Evolutionary conservation across 148 eudicot species (phyloP).

Genomic region (Arbutus unedo): DNA sequence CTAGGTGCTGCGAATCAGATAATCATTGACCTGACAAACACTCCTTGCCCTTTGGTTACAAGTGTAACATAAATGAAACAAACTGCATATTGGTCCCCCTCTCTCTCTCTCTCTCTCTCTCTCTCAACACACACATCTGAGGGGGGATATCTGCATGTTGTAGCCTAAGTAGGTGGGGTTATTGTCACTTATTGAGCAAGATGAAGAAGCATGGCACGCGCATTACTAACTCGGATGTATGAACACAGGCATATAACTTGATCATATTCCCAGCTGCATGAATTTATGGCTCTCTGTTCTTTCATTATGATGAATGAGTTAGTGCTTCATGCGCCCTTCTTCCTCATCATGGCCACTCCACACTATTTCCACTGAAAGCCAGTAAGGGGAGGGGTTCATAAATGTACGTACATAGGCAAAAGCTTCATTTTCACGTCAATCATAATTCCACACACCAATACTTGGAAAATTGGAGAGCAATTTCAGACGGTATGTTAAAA

Average conservation of each 20-base stretch:
- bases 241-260: neutral
- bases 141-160: neutral
- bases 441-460: neutral
- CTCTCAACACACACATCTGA: neutral
- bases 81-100: neutral
- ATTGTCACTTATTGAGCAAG: constrained; percentile 63
- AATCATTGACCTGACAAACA: too few species aligned
- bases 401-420: neutral
- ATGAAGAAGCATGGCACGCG: constrained; percentile 99
- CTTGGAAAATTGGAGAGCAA: neutral
- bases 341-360: constrained; percentile 82
- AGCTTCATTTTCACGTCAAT: constrained; percentile 13
- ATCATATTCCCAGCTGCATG: neutral
- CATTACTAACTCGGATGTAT: constrained; percentile 57
- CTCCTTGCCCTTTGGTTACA: too few species aligned
- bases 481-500: neutral
- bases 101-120: constrained; percentile 13
- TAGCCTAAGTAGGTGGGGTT: constrained; percentile 27
- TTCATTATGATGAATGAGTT: constrained; percentile 36
- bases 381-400: neutral
- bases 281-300: neutral
- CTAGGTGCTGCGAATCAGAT: too few species aligned
- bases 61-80: too few species aligned
- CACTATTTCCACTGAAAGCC: constrained; percentile 25
- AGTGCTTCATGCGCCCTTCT: constrained; percentile 87